phyloP scores from a whole-genome alignment of 345 rosid species.

The Eucalyptus shirleyi region DNA sequence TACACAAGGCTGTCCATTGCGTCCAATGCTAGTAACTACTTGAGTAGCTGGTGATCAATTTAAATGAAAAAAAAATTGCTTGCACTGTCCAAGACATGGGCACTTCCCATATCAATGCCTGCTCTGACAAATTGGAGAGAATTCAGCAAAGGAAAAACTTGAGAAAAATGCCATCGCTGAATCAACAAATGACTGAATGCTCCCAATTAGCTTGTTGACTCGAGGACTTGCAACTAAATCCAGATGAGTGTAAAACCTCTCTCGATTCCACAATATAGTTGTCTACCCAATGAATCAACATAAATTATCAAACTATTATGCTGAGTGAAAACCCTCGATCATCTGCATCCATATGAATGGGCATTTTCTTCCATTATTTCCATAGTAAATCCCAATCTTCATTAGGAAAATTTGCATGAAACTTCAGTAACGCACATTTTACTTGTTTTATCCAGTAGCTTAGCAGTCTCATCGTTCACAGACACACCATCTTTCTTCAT shows the following conservation, averaged over 20 bases:
- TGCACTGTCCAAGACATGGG: neutral
- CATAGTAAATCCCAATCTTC: neutral
- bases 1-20: neutral
- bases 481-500: constrained; percentile 60
- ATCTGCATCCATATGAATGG: neutral
- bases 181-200: neutral
- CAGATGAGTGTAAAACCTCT: neutral
- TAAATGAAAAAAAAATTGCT: neutral
- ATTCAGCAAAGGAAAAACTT: neutral
- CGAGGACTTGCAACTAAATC: neutral
- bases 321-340: neutral
- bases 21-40: neutral
- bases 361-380: neutral
- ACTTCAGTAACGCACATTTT: constrained; percentile 52
- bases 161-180: neutral
- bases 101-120: neutral
- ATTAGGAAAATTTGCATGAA: constrained; percentile 17
- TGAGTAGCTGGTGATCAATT: neutral
- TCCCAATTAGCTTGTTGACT: neutral
- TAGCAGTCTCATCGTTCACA: constrained; percentile 47
- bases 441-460: constrained; percentile 52
- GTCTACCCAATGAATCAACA: neutral
- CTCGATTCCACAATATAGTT: neutral
- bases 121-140: neutral
- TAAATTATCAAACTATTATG: neutral